A percentile compares a stretch with the other conserved stretches of the same genome.
Evolutionary conservation across 148 eudicot species (phyloP).

Genomic region (Nyssa sinensis): DNA sequence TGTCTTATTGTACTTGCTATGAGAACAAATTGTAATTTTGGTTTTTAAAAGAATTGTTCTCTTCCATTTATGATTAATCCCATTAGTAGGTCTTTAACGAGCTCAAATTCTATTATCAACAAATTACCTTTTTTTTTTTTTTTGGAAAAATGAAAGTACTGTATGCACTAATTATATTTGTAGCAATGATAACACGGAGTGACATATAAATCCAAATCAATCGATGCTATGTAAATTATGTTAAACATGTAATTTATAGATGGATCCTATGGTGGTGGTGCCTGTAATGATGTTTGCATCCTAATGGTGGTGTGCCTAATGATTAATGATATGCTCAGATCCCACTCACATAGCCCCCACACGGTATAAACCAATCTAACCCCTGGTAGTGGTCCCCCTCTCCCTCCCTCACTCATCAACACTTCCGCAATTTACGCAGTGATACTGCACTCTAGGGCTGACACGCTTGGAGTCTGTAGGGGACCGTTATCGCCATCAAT

Average conservation of each 20-base stretch:
- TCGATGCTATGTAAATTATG: background rate
- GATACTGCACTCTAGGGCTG: background rate
- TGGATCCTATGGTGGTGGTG: background rate
- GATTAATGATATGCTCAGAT: background rate
- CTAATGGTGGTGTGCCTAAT: background rate
- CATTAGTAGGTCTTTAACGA: no score
- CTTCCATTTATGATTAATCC: no score
- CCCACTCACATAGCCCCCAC: background rate
- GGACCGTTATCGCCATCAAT: background rate
- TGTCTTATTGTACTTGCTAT: no score
- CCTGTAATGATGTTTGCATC: background rate
- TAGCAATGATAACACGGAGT: background rate
- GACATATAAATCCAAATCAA: background rate
- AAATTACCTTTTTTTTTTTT: no score
- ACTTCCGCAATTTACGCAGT: background rate
- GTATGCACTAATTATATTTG: no score
- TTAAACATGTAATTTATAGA: background rate
- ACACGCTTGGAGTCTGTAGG: background rate
- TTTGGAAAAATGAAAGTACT: no score
- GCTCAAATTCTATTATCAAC: no score
- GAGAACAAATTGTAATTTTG: no score
- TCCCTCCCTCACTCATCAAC: background rate
- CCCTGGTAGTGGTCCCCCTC: background rate
- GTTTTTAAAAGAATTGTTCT: no score
- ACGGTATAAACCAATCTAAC: no score